A percentile compares a stretch with the other conserved stretches of the same genome.
These are phyloP conservation scores for Mucor racemosus DNA, from an alignment of 371 early-diverging fungal genomes.

Conservation along the genomic window DNA sequence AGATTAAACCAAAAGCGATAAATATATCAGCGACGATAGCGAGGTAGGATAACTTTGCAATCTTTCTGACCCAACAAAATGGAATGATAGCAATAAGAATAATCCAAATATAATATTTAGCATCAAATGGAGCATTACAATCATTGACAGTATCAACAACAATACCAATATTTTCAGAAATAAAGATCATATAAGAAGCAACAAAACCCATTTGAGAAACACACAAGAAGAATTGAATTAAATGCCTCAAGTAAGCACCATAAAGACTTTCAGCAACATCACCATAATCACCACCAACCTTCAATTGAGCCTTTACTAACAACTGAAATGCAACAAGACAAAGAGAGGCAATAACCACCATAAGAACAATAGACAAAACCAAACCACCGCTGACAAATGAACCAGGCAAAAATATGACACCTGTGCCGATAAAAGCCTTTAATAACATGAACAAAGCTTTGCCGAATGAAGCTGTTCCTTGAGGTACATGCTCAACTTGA, in stretches of 20 bases:
- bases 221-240: conserved; percentile 72
- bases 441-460: conserved; percentile 75
- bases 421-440: conserved; percentile 79
- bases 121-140: conserved; percentile 56
- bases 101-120: conserved; percentile 68
- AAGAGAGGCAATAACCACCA: conserved; percentile 36
- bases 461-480: conserved; percentile 56
- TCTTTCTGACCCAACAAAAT: conserved; percentile 76
- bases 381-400: conserved; percentile 58
- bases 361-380: conserved; percentile 37
- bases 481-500: conserved; percentile 31
- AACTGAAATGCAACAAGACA: conserved; percentile 40
- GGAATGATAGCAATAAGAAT: conserved; percentile 75
- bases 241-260: conserved; percentile 64
- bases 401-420: conserved; percentile 67
- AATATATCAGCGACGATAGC: conserved; percentile 82
- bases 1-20: conserved; percentile 75
- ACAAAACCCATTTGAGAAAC: conserved; percentile 82
- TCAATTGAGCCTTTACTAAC: conserved; percentile 37
- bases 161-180: conserved; percentile 78
- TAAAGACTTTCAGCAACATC: conserved; percentile 75
- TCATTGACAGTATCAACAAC: conserved; percentile 63
- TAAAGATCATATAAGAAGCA: conserved; percentile 82
- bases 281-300: conserved; percentile 74
- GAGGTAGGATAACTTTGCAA: conserved; percentile 73